Evolutionary conservation across 345 rosid genomes (phyloP).

Genomic region (Theobroma cacao): DNA sequence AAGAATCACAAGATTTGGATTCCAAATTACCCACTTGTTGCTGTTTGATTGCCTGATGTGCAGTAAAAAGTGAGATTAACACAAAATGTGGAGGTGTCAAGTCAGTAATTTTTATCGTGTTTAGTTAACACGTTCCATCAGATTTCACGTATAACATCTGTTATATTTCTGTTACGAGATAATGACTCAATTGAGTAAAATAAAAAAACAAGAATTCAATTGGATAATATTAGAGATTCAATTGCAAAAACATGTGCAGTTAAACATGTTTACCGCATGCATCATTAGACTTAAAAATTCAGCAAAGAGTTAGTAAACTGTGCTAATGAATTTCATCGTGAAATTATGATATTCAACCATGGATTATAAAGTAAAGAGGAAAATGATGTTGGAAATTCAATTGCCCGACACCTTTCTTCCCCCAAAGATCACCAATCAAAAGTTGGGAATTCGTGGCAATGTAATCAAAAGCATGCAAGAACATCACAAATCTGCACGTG

Average conservation of each 20-base stretch:
- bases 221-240: too few species aligned
- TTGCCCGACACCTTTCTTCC: not conserved
- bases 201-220: too few species aligned
- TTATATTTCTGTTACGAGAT: too few species aligned
- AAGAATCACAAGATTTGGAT: not conserved
- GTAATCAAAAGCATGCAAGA: not conserved
- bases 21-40: not conserved
- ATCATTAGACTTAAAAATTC: not conserved
- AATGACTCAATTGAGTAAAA: too few species aligned
- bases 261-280: not conserved
- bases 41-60: not conserved
- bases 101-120: too few species aligned
- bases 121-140: too few species aligned
- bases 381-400: not conserved
- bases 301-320: not conserved
- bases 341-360: not conserved
- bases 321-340: not conserved
- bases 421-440: not conserved
- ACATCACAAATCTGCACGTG: not conserved
- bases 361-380: not conserved
- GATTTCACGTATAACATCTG: too few species aligned
- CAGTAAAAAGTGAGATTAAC: not conserved
- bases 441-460: not conserved
- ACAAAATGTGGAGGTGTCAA: too few species aligned
- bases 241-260: too few species aligned